phyloP scores from a whole-genome alignment of 768 basidiomycete species.

The Chiua virens region DNA sequence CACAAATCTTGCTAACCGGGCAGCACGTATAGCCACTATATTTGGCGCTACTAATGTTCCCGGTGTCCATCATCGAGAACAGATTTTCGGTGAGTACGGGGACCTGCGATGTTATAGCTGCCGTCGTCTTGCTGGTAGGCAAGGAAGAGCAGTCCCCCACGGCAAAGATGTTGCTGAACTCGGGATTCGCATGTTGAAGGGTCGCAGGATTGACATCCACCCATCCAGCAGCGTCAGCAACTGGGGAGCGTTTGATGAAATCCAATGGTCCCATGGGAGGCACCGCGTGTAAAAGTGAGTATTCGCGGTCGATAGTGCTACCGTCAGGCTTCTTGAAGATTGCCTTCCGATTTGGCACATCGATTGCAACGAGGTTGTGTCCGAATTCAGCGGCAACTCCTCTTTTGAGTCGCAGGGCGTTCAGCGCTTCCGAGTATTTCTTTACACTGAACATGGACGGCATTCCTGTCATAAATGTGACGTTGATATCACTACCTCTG shows the following conservation, averaged over 20 bases:
- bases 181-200: slow-evolving; percentile 79
- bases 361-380: slow-evolving; percentile 79
- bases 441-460: slow-evolving; percentile 96
- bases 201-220: slow-evolving; percentile 83
- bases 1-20: slow-evolving; percentile 53
- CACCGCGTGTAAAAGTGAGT: slow-evolving; percentile 79
- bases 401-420: slow-evolving; percentile 73
- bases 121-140: slow-evolving; percentile 95
- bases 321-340: slow-evolving; percentile 83
- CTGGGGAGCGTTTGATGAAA: slow-evolving; percentile 72
- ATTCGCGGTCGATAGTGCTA: slow-evolving; percentile 67
- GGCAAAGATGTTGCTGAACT: slow-evolving; percentile 80
- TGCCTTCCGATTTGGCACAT: slow-evolving; percentile 69
- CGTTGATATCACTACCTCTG: slow-evolving; percentile 53
- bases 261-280: slow-evolving; percentile 93
- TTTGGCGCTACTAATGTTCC: slow-evolving; percentile 61
- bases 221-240: slow-evolving; percentile 85
- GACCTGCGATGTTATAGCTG: slow-evolving; percentile 88
- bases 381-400: slow-evolving; percentile 79
- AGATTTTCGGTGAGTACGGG: slow-evolving; percentile 92
- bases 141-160: slow-evolving; percentile 91
- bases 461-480: slow-evolving; percentile 88
- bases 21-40: slow-evolving; percentile 93
- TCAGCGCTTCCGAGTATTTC: slow-evolving; percentile 89
- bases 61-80: slow-evolving; percentile 70